Evolutionary conservation across 345 rosid species (phyloP).

Genomic region (Pelargonium nanum): DNA sequence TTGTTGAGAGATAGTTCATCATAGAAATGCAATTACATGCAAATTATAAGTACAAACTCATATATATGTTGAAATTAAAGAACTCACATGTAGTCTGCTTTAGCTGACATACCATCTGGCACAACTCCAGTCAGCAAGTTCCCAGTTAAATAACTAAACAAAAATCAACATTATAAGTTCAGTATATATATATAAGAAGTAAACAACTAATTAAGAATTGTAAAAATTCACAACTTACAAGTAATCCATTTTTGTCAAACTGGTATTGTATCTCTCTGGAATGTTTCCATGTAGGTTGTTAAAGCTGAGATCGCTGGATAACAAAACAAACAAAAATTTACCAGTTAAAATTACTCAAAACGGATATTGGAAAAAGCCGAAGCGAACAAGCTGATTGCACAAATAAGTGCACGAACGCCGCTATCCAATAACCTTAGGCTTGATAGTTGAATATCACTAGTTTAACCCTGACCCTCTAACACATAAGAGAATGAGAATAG

Average conservation of each 20-base stretch:
- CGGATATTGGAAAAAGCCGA: not conserved
- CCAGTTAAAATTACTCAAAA: not conserved
- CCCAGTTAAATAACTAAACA: no score
- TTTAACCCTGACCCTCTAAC: no score
- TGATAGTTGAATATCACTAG: no score
- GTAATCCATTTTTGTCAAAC: not conserved
- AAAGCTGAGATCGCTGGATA: conserved; percentile 37
- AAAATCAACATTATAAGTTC: not conserved
- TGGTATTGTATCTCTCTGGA: conserved; percentile 7
- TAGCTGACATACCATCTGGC: conserved; percentile 16
- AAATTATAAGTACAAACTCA: not conserved
- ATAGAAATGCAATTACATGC: no score
- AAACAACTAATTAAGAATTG: no score
- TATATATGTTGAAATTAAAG: not conserved
- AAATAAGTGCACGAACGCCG: no score
- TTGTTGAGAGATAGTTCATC: no score
- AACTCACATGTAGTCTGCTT: conserved; percentile 8
- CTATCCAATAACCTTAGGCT: no score
- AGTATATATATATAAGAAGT: no score
- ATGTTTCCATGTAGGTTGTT: conserved; percentile 29
- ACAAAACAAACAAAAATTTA: not conserved
- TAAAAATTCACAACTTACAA: conserved; percentile 13
- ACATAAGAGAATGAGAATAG: no score
- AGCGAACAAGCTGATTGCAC: no score
- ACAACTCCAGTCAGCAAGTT: conserved; percentile 22